These are phyloP conservation scores for Tetraselmis striata DNA, from an alignment of 139 green algal genomes.

Conservation along the genomic window DNA sequence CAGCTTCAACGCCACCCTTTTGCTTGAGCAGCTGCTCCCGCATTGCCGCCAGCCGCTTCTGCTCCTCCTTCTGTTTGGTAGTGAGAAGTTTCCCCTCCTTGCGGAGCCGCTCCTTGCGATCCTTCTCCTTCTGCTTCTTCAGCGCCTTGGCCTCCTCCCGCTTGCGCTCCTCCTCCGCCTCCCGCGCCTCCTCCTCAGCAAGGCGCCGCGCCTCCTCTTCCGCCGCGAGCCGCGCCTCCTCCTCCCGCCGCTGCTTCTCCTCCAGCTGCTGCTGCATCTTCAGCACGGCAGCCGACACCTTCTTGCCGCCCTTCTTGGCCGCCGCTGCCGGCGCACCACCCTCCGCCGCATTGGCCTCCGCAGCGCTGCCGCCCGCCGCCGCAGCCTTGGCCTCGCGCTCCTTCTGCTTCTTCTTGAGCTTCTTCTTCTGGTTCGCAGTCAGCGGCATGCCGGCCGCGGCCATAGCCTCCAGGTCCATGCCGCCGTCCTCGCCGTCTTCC, in stretches of 20 bases:
- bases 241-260: conserved; percentile 46
- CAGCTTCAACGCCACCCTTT: background rate
- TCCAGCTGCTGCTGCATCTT: conserved; percentile 73
- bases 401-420: conserved; percentile 77
- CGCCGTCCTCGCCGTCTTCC: conserved; percentile 18
- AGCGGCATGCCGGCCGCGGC: conserved; percentile 46
- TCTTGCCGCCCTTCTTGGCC: conserved; percentile 46
- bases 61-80: conserved; percentile 89
- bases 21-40: conserved; percentile 77
- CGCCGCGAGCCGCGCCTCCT: conserved; percentile 43
- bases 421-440: conserved; percentile 74
- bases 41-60: conserved; percentile 69
- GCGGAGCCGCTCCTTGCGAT: conserved; percentile 69
- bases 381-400: conserved; percentile 65
- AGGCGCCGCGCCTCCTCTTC: conserved; percentile 37
- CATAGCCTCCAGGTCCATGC: conserved; percentile 25
- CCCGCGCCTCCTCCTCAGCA: conserved; percentile 24
- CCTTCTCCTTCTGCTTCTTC: conserved; percentile 47
- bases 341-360: conserved; percentile 13
- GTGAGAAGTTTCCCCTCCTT: conserved; percentile 81
- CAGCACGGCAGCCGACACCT: conserved; percentile 65
- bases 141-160: conserved; percentile 44
- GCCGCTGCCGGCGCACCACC: conserved; percentile 16
- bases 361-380: conserved; percentile 8
- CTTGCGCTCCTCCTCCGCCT: conserved; percentile 28